A percentile compares a stretch with the other conserved stretches of the same genome.
phyloP scores from a whole-genome alignment of 2,329 filamentous ascomycete species.

The Xylariaceae sp. region DNA sequence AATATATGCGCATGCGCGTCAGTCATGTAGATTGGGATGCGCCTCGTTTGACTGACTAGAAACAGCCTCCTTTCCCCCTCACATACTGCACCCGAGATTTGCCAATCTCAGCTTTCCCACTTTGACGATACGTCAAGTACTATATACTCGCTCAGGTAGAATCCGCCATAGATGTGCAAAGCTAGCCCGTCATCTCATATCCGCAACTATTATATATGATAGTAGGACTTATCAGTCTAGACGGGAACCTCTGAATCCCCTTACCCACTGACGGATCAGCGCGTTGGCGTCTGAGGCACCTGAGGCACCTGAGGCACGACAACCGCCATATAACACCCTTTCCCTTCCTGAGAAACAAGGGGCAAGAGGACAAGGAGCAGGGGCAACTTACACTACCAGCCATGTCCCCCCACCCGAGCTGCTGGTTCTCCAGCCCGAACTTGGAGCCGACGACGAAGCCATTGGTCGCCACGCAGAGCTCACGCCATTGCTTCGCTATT shows the following conservation, averaged over 20 bases:
- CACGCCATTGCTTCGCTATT: slow-evolving; percentile 60
- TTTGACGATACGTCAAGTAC: not conserved
- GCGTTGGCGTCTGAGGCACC: not conserved
- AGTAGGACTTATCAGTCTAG: not conserved
- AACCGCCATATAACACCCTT: too few species aligned
- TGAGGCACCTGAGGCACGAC: too few species aligned
- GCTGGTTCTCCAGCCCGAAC: slow-evolving; percentile 24
- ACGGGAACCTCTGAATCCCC: not conserved
- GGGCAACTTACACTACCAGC: slow-evolving; percentile 44
- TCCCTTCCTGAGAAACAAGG: not conserved
- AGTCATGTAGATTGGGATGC: not conserved
- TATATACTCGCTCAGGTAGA: not conserved
- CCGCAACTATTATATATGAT: slow-evolving; percentile 2
- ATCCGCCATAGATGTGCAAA: not conserved
- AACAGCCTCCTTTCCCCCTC: slow-evolving; percentile 19
- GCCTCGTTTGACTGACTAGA: slow-evolving; percentile 1
- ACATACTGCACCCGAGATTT: too few species aligned
- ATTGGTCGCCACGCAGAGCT: slow-evolving; percentile 31
- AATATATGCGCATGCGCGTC: slow-evolving; percentile 3
- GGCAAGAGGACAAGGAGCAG: not conserved
- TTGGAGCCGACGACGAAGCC: slow-evolving; percentile 25
- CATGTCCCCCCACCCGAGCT: slow-evolving; percentile 60
- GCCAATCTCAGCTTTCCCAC: not conserved
- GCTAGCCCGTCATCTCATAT: not conserved
- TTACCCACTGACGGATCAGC: not conserved